A percentile compares a stretch with the other conserved stretches of the same genome.
Conservation (phyloP, 768 basidiomycete species). For the Paxillus ammoniavirescens region DNA sequence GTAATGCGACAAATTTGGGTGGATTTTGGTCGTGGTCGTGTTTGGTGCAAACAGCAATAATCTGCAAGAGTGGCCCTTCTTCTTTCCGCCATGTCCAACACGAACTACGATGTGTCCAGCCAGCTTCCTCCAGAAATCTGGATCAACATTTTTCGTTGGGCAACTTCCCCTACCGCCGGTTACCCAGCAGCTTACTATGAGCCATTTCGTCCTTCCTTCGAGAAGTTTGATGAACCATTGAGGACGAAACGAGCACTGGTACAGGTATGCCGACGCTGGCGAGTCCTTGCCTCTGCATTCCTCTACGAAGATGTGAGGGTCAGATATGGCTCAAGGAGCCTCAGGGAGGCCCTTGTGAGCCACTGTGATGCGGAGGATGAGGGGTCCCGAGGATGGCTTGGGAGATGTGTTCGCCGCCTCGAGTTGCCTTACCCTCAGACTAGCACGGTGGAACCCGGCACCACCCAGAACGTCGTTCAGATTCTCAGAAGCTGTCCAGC, state of each 20-base stretch:
- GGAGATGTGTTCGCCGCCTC: slow-evolving; percentile 49
- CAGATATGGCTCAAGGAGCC: slow-evolving; percentile 26
- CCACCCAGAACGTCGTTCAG: slow-evolving; percentile 37
- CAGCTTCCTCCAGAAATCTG: slow-evolving; percentile 53
- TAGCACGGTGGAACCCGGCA: slow-evolving; percentile 32
- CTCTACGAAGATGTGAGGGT: slow-evolving; percentile 57
- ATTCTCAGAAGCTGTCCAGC: slow-evolving; percentile 49
- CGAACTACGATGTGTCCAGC: neutral
- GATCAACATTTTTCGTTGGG: slow-evolving; percentile 50
- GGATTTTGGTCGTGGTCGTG: too few species aligned
- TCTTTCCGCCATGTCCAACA: neutral
- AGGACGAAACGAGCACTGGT: slow-evolving; percentile 42
- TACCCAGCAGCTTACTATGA: slow-evolving; percentile 35
- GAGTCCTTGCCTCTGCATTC: slow-evolving; percentile 40
- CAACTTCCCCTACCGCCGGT: slow-evolving; percentile 29
- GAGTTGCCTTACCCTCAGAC: slow-evolving; percentile 60
- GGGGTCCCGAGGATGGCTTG: slow-evolving; percentile 20
- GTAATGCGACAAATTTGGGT: too few species aligned
- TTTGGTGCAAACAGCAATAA: too few species aligned
- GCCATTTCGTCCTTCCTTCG: slow-evolving; percentile 45
- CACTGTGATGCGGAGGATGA: slow-evolving; percentile 7
- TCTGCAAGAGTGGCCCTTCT: neutral
- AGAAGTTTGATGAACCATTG: slow-evolving; percentile 30
- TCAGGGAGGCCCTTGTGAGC: slow-evolving; percentile 33
- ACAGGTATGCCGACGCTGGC: slow-evolving; percentile 60